Evolutionary conservation across 768 basidiomycete species (phyloP).

Genomic region (Suillus occidentalis): DNA sequence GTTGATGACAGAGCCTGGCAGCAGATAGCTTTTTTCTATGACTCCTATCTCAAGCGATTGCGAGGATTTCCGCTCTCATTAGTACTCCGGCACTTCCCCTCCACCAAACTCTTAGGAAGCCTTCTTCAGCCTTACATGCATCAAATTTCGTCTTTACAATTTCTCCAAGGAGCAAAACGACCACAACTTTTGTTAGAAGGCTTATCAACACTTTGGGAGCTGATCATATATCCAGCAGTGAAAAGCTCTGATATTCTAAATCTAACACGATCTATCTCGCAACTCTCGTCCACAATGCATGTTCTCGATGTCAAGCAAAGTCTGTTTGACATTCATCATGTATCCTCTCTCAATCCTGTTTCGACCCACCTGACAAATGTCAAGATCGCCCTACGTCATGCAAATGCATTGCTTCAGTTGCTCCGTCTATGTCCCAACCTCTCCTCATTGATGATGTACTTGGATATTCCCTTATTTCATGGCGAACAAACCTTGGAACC

Average conservation of each 20-base stretch:
- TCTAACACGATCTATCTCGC: too few relatives aligned
- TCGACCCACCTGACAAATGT: neutral
- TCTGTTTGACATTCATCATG: too few relatives aligned
- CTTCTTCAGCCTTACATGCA: neutral
- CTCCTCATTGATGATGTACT: neutral
- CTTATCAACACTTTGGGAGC: neutral
- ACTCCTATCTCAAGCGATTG: neutral
- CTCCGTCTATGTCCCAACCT: neutral
- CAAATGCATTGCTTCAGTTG: neutral
- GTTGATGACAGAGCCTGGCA: neutral
- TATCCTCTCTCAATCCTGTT: too few relatives aligned
- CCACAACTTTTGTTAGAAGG: too few relatives aligned
- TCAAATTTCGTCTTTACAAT: neutral
- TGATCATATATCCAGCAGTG: neutral
- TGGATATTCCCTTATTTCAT: too few relatives aligned
- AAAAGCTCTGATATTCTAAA: too few relatives aligned
- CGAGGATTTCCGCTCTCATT: neutral
- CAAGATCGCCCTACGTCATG: too few relatives aligned
- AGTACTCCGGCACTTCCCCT: neutral
- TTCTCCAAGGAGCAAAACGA: too few relatives aligned
- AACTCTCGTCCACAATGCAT: too few relatives aligned
- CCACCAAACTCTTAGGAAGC: neutral
- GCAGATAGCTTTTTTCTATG: neutral
- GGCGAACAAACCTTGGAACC: neutral
- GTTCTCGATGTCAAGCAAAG: too few relatives aligned